Percentiles rank a stretch among this genome's conserved stretches.
Conservation (phyloP, 306 rosid genomes). For the Glycine latifolia region DNA sequence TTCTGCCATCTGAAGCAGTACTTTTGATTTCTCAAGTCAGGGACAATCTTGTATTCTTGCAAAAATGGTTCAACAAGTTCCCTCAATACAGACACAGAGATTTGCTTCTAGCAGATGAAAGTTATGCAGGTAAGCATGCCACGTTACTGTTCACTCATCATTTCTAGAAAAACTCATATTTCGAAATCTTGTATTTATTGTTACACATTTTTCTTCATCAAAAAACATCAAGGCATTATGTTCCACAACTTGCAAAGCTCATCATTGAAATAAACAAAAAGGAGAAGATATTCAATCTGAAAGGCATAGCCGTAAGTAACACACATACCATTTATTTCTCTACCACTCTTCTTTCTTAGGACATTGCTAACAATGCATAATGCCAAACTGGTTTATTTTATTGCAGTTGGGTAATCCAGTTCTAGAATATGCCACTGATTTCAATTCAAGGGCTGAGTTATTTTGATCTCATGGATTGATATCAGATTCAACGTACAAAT, state of each 20-base stretch:
- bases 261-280: constrained; percentile 61
- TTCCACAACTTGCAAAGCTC: constrained; percentile 74
- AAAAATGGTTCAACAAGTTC: constrained; percentile 69
- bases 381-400: background rate
- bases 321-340: constrained; percentile 5
- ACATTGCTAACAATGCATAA: background rate
- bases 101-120: constrained; percentile 69
- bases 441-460: constrained; percentile 55
- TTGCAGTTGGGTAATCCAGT: constrained; percentile 59
- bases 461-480: constrained; percentile 60
- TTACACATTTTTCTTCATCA: constrained; percentile 19
- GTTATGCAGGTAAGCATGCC: constrained; percentile 64
- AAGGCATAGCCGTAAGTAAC: constrained; percentile 70
- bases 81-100: constrained; percentile 63
- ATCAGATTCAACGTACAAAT: constrained; percentile 52
- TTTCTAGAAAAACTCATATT: constrained; percentile 11
- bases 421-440: constrained; percentile 55
- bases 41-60: constrained; percentile 66
- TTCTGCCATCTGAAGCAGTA: constrained; percentile 44
- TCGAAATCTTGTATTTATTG: constrained; percentile 1
- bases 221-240: constrained; percentile 63
- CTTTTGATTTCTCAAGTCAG: constrained; percentile 60
- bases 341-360: background rate
- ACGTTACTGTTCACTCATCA: constrained; percentile 32
- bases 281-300: constrained; percentile 59